Evolutionary conservation across 495 filamentous ascomycete genomes (phyloP).

Genomic region (Hyaloscypha bicolor): DNA sequence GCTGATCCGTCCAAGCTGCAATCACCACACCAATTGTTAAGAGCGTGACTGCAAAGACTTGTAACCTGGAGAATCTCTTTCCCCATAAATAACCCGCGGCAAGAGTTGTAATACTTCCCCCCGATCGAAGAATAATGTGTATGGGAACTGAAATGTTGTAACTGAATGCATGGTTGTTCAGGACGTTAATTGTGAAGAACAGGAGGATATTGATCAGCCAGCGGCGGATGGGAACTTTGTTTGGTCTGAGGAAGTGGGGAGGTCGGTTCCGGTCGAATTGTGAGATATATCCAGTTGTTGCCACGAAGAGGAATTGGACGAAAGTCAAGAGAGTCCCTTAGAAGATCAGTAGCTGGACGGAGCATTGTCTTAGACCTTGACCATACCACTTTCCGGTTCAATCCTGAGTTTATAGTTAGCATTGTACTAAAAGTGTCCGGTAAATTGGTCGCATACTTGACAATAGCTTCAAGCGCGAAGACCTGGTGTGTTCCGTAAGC

Average conservation of each 20-base stretch:
- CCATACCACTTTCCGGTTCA: slow-evolving; percentile 62
- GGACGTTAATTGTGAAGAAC: slow-evolving; percentile 87
- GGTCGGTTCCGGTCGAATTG: slow-evolving; percentile 59
- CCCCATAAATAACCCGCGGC: slow-evolving; percentile 80
- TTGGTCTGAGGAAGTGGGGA: slow-evolving; percentile 71
- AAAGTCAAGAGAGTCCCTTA: slow-evolving; percentile 89
- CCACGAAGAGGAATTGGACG: slow-evolving; percentile 87
- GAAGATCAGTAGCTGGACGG: slow-evolving; percentile 24
- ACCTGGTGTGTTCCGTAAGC: slow-evolving; percentile 54
- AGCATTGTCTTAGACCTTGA: not conserved
- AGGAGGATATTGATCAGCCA: slow-evolving; percentile 89
- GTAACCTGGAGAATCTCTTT: slow-evolving; percentile 78
- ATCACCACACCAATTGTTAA: slow-evolving; percentile 85
- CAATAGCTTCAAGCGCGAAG: slow-evolving; percentile 92
- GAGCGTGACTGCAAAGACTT: slow-evolving; percentile 76
- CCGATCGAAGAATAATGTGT: slow-evolving; percentile 94
- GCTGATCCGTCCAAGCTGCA: slow-evolving; percentile 85
- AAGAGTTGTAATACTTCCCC: slow-evolving; percentile 93
- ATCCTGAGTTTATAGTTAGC: slow-evolving; percentile 42
- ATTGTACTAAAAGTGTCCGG: not conserved
- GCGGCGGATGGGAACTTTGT: slow-evolving; percentile 78
- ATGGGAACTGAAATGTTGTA: slow-evolving; percentile 96
- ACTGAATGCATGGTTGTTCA: slow-evolving; percentile 98
- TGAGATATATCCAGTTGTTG: slow-evolving; percentile 75
- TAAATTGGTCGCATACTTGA: slow-evolving; percentile 65